A percentile compares a stretch with the other conserved stretches of the same genome.
Conservation (phyloP, 768 basidiomycete genomes). For the Boletus sensibilis region DNA sequence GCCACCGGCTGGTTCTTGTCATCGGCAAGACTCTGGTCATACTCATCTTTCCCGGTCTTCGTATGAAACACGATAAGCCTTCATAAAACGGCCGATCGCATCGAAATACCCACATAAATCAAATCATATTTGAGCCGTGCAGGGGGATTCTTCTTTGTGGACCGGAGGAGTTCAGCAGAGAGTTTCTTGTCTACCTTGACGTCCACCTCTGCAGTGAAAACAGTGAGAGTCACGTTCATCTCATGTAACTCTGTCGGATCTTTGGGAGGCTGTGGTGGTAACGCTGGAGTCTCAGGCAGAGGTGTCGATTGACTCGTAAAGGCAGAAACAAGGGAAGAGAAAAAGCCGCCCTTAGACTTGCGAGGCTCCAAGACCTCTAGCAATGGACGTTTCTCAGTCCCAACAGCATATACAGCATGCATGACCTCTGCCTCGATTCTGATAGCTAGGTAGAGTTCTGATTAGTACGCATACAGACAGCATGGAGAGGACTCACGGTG, state of each 20-base stretch:
- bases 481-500: constrained; percentile 47
- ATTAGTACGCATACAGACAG: background rate
- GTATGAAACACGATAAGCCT: constrained; percentile 2
- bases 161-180: constrained; percentile 72
- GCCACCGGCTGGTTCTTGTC: constrained; percentile 56
- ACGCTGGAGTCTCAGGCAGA: constrained; percentile 8
- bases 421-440: constrained; percentile 11
- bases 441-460: constrained; percentile 39
- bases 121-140: constrained; percentile 70
- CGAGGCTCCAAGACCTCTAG: constrained; percentile 32
- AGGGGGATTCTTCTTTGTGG: constrained; percentile 95
- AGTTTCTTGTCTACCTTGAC: constrained; percentile 67
- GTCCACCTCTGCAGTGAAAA: constrained; percentile 44
- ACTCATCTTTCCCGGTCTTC: constrained; percentile 81
- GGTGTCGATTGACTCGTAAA: constrained; percentile 19
- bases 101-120: constrained; percentile 52
- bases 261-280: constrained; percentile 16
- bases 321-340: constrained; percentile 38
- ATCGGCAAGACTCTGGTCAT: constrained; percentile 69
- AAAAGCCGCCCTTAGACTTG: constrained; percentile 43
- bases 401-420: constrained; percentile 13
- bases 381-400: constrained; percentile 41
- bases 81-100: background rate
- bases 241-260: constrained; percentile 25
- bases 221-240: constrained; percentile 31